Evolutionary conservation across 768 basidiomycete species (phyloP).

Genomic region (Cyathus striatus): DNA sequence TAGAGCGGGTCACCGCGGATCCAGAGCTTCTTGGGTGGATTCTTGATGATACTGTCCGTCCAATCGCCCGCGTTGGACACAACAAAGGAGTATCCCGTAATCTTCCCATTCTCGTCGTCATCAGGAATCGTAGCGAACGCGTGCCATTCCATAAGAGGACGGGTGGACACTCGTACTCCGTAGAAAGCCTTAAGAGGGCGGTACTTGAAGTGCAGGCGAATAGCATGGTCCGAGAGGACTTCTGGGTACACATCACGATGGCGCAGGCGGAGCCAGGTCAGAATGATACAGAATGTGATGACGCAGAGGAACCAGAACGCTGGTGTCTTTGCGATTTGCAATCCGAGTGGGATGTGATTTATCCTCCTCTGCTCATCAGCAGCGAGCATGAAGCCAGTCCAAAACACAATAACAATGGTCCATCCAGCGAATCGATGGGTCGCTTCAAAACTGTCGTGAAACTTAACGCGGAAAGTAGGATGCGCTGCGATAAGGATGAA

Average conservation of each 20-base stretch:
- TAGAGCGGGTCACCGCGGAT: too few species aligned
- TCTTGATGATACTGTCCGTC: too few species aligned
- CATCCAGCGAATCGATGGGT: constrained; percentile 51
- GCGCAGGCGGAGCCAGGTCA: constrained; percentile 51
- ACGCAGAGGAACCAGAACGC: constrained; percentile 42
- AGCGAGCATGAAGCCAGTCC: constrained; percentile 32
- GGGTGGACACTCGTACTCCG: too few species aligned
- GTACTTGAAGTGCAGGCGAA: constrained; percentile 51
- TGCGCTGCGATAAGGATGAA: constrained; percentile 44
- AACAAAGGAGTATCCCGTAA: too few species aligned
- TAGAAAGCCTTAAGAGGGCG: constrained; percentile 27
- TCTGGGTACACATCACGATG: constrained; percentile 41
- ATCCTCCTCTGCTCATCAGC: constrained; percentile 30
- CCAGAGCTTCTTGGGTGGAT: too few species aligned
- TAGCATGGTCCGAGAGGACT: constrained; percentile 47
- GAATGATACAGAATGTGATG: constrained; percentile 30
- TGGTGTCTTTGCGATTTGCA: constrained; percentile 36
- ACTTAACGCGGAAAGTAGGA: constrained; percentile 36
- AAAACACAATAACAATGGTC: constrained; percentile 43
- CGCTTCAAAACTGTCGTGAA: constrained; percentile 51
- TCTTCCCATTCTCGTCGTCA: too few species aligned
- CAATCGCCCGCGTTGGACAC: too few species aligned
- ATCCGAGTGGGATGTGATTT: constrained; percentile 25
- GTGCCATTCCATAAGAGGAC: too few species aligned
- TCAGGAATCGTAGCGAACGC: too few species aligned